A percentile compares a stretch with the other conserved stretches of the same genome.
These are phyloP conservation scores for Amanita jacksonii DNA, from an alignment of 768 basidiomycete genomes.

Conservation along the genomic window DNA sequence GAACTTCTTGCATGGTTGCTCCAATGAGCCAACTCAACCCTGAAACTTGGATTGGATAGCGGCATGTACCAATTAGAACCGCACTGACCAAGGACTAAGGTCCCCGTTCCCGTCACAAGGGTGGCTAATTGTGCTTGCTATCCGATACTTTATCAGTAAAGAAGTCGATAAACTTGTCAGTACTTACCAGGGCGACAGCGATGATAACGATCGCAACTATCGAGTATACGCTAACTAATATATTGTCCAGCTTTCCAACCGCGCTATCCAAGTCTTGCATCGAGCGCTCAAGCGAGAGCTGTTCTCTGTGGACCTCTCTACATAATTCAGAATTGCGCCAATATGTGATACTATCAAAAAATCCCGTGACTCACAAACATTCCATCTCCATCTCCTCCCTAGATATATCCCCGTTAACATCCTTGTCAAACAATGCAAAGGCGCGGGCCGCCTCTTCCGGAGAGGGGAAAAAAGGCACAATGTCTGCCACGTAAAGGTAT, in stretches of 20 bases:
- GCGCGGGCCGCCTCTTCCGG: constrained; percentile 59
- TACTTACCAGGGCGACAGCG: constrained; percentile 64
- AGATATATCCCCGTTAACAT: constrained; percentile 62
- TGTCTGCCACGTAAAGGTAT: constrained; percentile 54
- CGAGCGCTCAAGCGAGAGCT: constrained; percentile 72
- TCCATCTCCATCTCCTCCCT: constrained; percentile 71
- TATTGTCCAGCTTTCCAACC: constrained; percentile 77
- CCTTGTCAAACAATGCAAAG: constrained; percentile 61
- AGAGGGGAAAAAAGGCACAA: constrained; percentile 59
- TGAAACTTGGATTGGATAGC: too few species aligned
- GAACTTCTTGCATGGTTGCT: constrained; percentile 65
- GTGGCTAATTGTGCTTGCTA: constrained; percentile 68
- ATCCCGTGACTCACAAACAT: constrained; percentile 45
- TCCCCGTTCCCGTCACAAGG: constrained; percentile 69
- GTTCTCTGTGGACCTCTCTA: constrained; percentile 79
- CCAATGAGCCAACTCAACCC: constrained; percentile 86
- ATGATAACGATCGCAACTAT: constrained; percentile 69
- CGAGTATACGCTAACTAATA: constrained; percentile 73
- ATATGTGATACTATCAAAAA: too few species aligned
- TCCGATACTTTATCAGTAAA: constrained; percentile 1
- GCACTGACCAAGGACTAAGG: constrained; percentile 36
- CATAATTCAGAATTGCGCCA: neutral
- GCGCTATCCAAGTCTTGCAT: constrained; percentile 90
- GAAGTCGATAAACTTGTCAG: too few species aligned
- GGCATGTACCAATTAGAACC: too few species aligned